A percentile compares a stretch with the other conserved stretches of the same genome.
Conservation (phyloP, 1,139 yeast species). For the Pneumocystis carinii region DNA sequence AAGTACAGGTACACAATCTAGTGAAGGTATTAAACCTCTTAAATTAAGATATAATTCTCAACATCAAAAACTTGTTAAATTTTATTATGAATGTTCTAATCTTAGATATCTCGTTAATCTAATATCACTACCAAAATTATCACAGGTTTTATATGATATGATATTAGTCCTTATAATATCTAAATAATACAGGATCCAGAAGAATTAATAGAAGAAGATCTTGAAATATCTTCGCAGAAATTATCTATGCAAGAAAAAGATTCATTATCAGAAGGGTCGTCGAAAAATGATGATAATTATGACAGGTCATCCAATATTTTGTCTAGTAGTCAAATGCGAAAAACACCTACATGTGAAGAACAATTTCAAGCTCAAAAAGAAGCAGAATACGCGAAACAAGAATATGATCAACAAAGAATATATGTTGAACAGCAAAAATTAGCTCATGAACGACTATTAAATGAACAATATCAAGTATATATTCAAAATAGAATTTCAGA, state of each 20-base stretch:
- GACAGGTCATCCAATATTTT: constrained; percentile 23
- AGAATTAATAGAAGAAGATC: constrained; percentile 36
- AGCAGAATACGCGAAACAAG: constrained; percentile 39
- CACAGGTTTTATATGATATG: constrained; percentile 19
- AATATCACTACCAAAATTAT: constrained; percentile 72
- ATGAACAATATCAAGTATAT: constrained; percentile 59
- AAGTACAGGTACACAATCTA: constrained; percentile 41
- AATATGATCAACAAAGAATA: constrained; percentile 54
- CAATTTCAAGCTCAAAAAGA: constrained; percentile 33
- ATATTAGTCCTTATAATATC: constrained; percentile 15
- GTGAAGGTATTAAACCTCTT: constrained; percentile 64
- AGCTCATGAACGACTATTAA: constrained; percentile 59
- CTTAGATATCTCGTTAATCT: constrained; percentile 70
- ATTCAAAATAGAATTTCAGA: constrained; percentile 70
- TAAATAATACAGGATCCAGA: constrained; percentile 42
- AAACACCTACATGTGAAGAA: constrained; percentile 32
- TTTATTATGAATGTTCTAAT: constrained; percentile 81
- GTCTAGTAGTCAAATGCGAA: constrained; percentile 25
- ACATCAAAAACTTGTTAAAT: constrained; percentile 63
- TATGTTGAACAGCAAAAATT: constrained; percentile 56
- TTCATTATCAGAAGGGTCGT: constrained; percentile 23
- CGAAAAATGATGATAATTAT: not conserved
- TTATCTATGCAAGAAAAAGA: constrained; percentile 28
- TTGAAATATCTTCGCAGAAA: constrained; percentile 30
- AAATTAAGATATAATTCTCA: constrained; percentile 63